Evolutionary conservation across 495 filamentous ascomycete species (phyloP).

Genomic region (Talaromyces proteolyticus): DNA sequence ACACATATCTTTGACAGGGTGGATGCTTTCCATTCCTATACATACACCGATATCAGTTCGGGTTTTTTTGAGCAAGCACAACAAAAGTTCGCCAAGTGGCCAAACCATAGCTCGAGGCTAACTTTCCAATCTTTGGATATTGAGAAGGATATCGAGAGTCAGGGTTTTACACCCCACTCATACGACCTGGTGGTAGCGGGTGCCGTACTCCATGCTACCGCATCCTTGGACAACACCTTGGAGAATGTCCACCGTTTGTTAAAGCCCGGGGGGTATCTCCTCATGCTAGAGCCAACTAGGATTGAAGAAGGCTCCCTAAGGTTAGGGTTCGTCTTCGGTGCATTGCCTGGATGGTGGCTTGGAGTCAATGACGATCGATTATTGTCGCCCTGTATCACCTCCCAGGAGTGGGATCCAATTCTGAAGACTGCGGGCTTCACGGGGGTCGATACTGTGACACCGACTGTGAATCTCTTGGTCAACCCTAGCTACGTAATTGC

Average conservation of each 20-base stretch:
- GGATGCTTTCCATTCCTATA: constrained; percentile 6
- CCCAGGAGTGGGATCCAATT: constrained; percentile 28
- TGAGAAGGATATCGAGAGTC: constrained; percentile 12
- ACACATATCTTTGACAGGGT: constrained; percentile 6
- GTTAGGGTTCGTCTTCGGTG: too few relatives aligned
- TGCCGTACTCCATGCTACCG: constrained; percentile 30
- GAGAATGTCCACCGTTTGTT: constrained; percentile 29
- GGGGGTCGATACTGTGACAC: constrained; percentile 33
- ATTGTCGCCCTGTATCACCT: constrained; percentile 8
- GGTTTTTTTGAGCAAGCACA: constrained; percentile 31
- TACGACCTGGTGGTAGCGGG: constrained; percentile 28
- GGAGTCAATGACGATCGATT: constrained; percentile 8
- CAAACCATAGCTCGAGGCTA: constrained; percentile 10
- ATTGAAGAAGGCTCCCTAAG: too few relatives aligned
- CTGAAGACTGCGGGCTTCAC: constrained; percentile 40
- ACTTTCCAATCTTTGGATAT: constrained; percentile 22
- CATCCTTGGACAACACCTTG: constrained; percentile 24
- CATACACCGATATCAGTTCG: constrained; percentile 14
- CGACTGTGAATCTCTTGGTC: constrained; percentile 7
- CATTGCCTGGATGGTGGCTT: constrained; percentile 19
- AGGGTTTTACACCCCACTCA: constrained; percentile 16
- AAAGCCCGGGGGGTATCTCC: constrained; percentile 27
- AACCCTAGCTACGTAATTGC: constrained; percentile 33
- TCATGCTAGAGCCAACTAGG: too few relatives aligned
- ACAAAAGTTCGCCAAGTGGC: constrained; percentile 22